A percentile compares a stretch with the other conserved stretches of the same genome.
phyloP scores from a whole-genome alignment of 2,329 filamentous ascomycete genomes.

The Elsinoe fawcettii region DNA sequence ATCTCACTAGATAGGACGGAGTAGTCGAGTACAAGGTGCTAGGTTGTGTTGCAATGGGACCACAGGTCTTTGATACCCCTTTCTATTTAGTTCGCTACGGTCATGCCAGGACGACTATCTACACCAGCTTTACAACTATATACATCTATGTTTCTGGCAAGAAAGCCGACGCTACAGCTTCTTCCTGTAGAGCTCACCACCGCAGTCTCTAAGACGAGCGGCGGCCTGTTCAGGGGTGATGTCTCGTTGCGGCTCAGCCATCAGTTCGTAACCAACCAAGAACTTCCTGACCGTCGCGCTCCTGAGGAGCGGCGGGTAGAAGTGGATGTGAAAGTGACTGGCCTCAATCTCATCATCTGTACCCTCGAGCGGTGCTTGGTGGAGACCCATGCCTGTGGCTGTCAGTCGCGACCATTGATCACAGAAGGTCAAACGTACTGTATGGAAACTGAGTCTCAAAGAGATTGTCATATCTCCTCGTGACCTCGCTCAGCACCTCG shows the following conservation, averaged over 20 bases:
- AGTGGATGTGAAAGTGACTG: conserved; percentile 93
- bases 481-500: conserved; percentile 78
- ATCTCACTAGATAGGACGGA: too few relatives aligned
- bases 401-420: too few relatives aligned
- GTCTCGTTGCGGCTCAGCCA: conserved; percentile 96
- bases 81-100: conserved; percentile 5
- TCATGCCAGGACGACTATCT: neutral
- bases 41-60: too few relatives aligned
- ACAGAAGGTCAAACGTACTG: too few relatives aligned
- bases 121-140: neutral
- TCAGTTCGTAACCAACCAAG: conserved; percentile 88
- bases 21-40: too few relatives aligned
- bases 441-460: conserved; percentile 97
- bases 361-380: conserved; percentile 84
- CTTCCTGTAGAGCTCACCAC: conserved; percentile 77
- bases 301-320: conserved; percentile 86
- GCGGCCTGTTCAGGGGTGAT: conserved; percentile 97
- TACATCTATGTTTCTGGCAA: neutral
- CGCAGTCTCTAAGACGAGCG: conserved; percentile 64
- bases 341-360: conserved; percentile 75
- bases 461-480: conserved; percentile 87
- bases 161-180: conserved; percentile 31
- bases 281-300: conserved; percentile 95
- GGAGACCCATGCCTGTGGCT: conserved; percentile 85
- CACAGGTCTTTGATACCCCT: neutral